phyloP scores from a whole-genome alignment of 169 alveolate genomes.

The Plasmodium ovale region DNA sequence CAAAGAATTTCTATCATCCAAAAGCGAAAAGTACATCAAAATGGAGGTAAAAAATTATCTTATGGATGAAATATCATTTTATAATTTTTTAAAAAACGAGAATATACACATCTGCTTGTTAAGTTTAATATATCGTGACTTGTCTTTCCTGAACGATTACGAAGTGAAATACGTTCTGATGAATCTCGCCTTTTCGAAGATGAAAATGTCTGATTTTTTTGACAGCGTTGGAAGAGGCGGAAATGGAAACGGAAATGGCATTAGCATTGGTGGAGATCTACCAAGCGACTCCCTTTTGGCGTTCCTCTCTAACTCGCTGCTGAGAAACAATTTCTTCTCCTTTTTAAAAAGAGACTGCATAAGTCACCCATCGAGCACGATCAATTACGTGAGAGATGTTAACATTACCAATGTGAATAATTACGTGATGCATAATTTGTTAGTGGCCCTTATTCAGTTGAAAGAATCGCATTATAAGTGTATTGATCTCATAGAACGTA shows the following conservation, averaged over 20 bases:
- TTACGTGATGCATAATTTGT: slow-evolving; percentile 37
- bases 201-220: slow-evolving; percentile 24
- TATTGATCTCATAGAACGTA: background rate
- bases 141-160: slow-evolving; percentile 55
- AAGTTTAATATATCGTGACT: slow-evolving; percentile 76
- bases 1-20: slow-evolving; percentile 50
- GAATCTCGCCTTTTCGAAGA: slow-evolving; percentile 71
- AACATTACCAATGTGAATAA: slow-evolving; percentile 20
- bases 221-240: background rate
- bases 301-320: slow-evolving; percentile 32
- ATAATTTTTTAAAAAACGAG: slow-evolving; percentile 71
- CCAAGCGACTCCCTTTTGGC: background rate
- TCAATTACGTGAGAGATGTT: slow-evolving; percentile 18
- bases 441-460: slow-evolving; percentile 34
- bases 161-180: slow-evolving; percentile 55
- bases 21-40: slow-evolving; percentile 33
- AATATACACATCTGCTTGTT: slow-evolving; percentile 70
- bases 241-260: background rate
- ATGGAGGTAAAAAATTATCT: slow-evolving; percentile 35
- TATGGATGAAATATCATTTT: slow-evolving; percentile 57
- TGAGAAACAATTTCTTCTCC: slow-evolving; percentile 42
- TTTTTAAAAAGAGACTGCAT: slow-evolving; percentile 20
- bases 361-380: background rate
- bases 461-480: slow-evolving; percentile 31
- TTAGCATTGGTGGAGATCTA: background rate